phyloP scores from a whole-genome alignment of 352 stramenopile species.

The Peronospora farinosa region DNA sequence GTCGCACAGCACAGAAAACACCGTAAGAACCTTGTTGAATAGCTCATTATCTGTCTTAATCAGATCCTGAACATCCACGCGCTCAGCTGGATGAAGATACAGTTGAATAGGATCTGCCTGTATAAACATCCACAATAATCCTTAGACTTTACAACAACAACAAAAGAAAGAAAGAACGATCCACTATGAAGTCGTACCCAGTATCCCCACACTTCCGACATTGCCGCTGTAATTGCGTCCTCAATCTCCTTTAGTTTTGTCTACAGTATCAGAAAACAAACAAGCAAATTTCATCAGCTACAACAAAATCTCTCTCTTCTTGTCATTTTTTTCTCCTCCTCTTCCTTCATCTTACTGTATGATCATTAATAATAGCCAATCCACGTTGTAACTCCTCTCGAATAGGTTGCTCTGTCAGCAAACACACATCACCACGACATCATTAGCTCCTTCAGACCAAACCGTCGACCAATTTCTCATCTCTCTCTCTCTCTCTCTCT shows the following conservation, averaged over 20 bases:
- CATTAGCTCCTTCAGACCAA: background rate
- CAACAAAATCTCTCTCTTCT: background rate
- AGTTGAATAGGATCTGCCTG: conserved; percentile 80
- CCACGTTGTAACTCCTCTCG: conserved; percentile 72
- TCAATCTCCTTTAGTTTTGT: conserved; percentile 85
- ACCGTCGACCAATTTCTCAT: background rate
- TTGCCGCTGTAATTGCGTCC: conserved; percentile 75
- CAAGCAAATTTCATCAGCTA: background rate
- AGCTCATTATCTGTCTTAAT: conserved; percentile 87
- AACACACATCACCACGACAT: background rate
- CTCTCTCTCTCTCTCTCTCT: background rate
- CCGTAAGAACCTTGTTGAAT: conserved; percentile 86
- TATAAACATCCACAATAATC: background rate
- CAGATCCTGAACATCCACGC: conserved; percentile 82
- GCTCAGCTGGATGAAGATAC: conserved; percentile 75
- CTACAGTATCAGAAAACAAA: conserved; percentile 22
- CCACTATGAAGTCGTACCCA: conserved; percentile 43
- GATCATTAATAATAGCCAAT: conserved; percentile 82
- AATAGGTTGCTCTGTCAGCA: conserved; percentile 63
- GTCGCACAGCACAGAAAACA: conserved; percentile 86
- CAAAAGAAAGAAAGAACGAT: background rate
- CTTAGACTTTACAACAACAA: background rate
- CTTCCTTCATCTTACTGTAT: conserved; percentile 46
- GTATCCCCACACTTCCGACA: conserved; percentile 88
- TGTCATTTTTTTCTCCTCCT: background rate